phyloP scores from a whole-genome alignment of 345 rosid species.

The Syzygium aromaticum region DNA sequence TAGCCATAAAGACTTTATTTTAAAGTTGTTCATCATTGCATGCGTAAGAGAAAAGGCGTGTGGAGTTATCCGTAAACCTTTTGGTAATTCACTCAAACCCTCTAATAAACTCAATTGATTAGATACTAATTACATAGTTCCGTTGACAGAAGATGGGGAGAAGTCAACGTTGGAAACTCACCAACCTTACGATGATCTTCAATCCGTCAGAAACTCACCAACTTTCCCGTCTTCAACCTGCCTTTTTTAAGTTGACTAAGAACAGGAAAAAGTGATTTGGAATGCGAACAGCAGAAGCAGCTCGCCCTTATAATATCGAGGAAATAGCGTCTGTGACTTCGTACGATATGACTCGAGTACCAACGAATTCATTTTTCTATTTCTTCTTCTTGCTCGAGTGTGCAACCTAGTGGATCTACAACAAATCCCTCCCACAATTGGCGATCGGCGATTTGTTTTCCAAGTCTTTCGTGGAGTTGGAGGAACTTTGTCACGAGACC shows the following conservation, averaged over 20 bases:
- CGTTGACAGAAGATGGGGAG: not conserved
- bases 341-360: not conserved
- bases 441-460: not conserved
- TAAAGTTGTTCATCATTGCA: not conserved
- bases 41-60: not conserved
- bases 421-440: not conserved
- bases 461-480: not conserved
- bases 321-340: not conserved
- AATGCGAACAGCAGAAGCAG: not conserved
- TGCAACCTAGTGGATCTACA: not conserved
- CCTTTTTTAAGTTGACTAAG: not conserved
- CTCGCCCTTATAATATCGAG: not conserved
- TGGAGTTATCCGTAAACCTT: not conserved
- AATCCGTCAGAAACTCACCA: not conserved
- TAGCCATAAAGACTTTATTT: not conserved
- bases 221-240: not conserved
- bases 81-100: not conserved
- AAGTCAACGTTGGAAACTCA: not conserved
- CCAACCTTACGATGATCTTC: not conserved
- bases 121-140: not conserved
- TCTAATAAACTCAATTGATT: not conserved
- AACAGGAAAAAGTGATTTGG: not conserved
- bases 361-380: not conserved
- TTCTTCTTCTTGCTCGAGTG: not conserved
- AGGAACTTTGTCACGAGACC: not conserved